Evolutionary conservation across 257 asterid species (phyloP).

Genomic region (Scutellaria barbata): DNA sequence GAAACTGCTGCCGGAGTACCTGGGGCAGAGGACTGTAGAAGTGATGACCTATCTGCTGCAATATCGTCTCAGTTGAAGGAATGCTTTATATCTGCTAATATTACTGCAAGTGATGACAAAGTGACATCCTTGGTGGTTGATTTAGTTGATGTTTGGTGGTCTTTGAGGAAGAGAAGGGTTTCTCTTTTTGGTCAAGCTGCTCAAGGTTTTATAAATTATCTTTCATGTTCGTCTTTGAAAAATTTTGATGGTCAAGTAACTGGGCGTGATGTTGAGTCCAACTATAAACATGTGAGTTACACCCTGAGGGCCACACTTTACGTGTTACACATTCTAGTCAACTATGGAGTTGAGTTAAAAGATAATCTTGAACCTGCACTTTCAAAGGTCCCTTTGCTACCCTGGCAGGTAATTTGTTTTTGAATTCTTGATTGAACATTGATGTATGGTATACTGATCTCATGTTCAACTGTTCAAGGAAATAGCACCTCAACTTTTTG

Average conservation of each 20-base stretch:
- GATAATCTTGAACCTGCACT: conserved; percentile 86
- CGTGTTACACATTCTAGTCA: conserved; percentile 84
- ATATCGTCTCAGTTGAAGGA: conserved; percentile 72
- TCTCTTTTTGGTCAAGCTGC: conserved; percentile 94
- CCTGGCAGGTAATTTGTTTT: conserved; percentile 85
- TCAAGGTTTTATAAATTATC: conserved; percentile 82
- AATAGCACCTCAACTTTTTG: conserved; percentile 91
- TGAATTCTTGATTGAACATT: conserved; percentile 33
- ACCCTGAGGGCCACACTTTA: conserved; percentile 83
- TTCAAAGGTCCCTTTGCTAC: conserved; percentile 82
- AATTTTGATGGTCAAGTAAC: conserved; percentile 64
- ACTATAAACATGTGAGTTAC: conserved; percentile 64
- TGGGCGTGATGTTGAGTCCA: conserved; percentile 57
- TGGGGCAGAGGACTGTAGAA: conserved; percentile 69
- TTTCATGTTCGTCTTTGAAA: conserved; percentile 74
- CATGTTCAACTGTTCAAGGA: conserved; percentile 62
- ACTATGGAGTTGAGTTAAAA: conserved; percentile 83
- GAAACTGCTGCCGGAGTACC: conserved; percentile 80
- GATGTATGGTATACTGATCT: conserved; percentile 43
- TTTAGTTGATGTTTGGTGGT: conserved; percentile 82
- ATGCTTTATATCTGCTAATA: conserved; percentile 52
- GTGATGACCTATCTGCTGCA: conserved; percentile 57
- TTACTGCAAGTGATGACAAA: conserved; percentile 53
- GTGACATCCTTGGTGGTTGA: conserved; percentile 52
- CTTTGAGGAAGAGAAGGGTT: conserved; percentile 82